These are phyloP conservation scores for Psilocybe sp. DNA, from an alignment of 768 basidiomycete genomes.

Conservation along the genomic window DNA sequence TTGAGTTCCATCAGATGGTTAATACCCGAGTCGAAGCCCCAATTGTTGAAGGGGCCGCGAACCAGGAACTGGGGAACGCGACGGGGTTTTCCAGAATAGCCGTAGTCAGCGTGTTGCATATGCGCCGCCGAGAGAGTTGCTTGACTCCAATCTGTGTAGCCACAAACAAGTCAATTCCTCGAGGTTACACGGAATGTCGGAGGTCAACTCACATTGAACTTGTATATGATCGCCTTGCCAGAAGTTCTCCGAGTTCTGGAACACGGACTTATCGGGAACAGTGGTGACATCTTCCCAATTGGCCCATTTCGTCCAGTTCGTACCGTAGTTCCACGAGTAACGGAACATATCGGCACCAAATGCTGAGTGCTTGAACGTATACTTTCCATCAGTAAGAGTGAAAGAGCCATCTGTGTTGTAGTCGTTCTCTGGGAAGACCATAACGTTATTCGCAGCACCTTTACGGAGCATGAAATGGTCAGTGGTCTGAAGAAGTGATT, in stretches of 20 bases:
- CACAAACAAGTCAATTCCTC: not conserved
- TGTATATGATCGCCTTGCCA: constrained; percentile 87
- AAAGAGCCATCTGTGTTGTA: constrained; percentile 63
- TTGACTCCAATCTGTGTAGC: constrained; percentile 77
- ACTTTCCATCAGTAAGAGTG: constrained; percentile 56
- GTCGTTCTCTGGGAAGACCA: constrained; percentile 85
- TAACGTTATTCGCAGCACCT: constrained; percentile 68
- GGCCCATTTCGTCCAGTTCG: constrained; percentile 80
- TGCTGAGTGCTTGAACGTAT: constrained; percentile 78
- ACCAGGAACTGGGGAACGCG: constrained; percentile 86
- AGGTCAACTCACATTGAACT: constrained; percentile 70
- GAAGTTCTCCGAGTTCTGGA: constrained; percentile 50
- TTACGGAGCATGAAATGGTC: constrained; percentile 84
- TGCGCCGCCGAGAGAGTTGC: constrained; percentile 57
- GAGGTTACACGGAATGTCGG: not conserved
- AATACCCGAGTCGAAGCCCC: constrained; percentile 89
- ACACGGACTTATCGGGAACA: constrained; percentile 51
- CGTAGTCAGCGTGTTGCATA: constrained; percentile 76
- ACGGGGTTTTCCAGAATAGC: constrained; percentile 53
- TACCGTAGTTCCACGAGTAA: constrained; percentile 84
- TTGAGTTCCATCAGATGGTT: constrained; percentile 64
- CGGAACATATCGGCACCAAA: constrained; percentile 85
- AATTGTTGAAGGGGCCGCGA: constrained; percentile 87
- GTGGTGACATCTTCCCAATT: constrained; percentile 73
- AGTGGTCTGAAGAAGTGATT: constrained; percentile 38